Evolutionary conservation across 768 basidiomycete species (phyloP).

Genomic region (Suillus weaverae): DNA sequence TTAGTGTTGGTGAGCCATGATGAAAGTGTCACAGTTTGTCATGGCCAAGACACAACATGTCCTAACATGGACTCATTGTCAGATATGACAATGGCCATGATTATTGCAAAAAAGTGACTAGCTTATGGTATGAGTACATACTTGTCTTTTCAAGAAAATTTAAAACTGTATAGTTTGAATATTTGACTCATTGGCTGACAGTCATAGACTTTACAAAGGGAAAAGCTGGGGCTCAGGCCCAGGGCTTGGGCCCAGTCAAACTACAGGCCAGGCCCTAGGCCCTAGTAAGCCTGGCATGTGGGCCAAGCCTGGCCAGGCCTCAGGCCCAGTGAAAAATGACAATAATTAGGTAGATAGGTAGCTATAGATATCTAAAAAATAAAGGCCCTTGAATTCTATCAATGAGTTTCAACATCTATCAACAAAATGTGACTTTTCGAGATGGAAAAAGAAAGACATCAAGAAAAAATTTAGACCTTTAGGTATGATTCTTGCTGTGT

Average conservation of each 20-base stretch:
- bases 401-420: too few relatives aligned
- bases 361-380: too few relatives aligned
- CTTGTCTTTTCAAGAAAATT: not conserved
- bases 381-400: too few relatives aligned
- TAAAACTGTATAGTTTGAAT: not conserved
- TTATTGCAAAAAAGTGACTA: not conserved
- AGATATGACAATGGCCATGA: not conserved
- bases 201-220: not conserved
- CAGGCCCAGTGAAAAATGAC: too few relatives aligned
- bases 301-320: not conserved
- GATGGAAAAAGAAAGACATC: too few relatives aligned
- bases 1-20: not conserved
- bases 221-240: not conserved
- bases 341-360: too few relatives aligned
- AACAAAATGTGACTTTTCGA: too few relatives aligned
- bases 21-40: too few relatives aligned
- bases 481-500: too few relatives aligned
- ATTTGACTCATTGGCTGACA: not conserved
- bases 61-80: not conserved
- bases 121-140: not conserved
- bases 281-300: not conserved
- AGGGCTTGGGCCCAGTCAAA: conserved; percentile 1
- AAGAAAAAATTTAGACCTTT: too few relatives aligned
- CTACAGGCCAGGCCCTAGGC: conserved; percentile 4
- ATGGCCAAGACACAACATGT: too few relatives aligned